These are phyloP conservation scores for Chondrus crispus DNA, from an alignment of 23 red algal genomes.

Conservation along the genomic window DNA sequence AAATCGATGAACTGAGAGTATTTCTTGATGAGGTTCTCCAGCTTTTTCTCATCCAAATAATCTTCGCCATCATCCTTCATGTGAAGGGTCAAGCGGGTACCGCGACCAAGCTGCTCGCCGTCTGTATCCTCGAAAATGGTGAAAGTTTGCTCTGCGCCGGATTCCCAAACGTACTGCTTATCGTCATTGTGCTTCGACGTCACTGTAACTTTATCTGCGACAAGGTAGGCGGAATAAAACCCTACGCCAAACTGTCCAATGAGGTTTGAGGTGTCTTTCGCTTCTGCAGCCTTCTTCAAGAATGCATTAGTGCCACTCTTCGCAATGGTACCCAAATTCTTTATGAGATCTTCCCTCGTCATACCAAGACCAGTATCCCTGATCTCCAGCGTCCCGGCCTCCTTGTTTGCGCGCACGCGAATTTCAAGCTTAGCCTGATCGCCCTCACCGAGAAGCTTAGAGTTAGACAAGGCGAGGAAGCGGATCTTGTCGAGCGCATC, in stretches of 20 bases:
- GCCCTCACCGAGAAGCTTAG: constrained; percentile 2
- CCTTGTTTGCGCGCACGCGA: constrained; percentile 46
- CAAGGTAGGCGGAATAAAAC: constrained; percentile 90
- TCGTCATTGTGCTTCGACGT: constrained; percentile 57
- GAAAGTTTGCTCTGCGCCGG: constrained; percentile 63
- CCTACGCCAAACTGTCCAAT: constrained; percentile 98
- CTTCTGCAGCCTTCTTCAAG: constrained; percentile 74
- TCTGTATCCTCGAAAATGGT: constrained; percentile 56
- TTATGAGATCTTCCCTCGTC: constrained; percentile 87
- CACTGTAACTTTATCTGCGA: constrained; percentile 81
- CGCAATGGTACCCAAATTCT: constrained; percentile 92
- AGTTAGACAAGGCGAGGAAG: constrained; percentile 63
- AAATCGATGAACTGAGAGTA: constrained; percentile 93
- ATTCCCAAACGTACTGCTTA: constrained; percentile 81
- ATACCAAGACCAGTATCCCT: constrained; percentile 86
- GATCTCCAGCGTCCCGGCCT: constrained; percentile 57
- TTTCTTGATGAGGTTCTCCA: constrained; percentile 82
- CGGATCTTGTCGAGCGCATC: constrained; percentile 95
- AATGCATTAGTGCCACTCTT: constrained; percentile 80
- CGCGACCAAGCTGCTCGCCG: constrained; percentile 33
- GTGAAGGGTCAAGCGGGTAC: constrained; percentile 72
- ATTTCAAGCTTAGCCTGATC: constrained; percentile 63
- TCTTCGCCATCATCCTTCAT: constrained; percentile 80
- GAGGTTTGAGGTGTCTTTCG: constrained; percentile 56
- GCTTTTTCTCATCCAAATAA: constrained; percentile 58